Base-by-base conservation (phyloP, 768 basidiomycete species). In the Leucocoprinus sp. region DNA sequence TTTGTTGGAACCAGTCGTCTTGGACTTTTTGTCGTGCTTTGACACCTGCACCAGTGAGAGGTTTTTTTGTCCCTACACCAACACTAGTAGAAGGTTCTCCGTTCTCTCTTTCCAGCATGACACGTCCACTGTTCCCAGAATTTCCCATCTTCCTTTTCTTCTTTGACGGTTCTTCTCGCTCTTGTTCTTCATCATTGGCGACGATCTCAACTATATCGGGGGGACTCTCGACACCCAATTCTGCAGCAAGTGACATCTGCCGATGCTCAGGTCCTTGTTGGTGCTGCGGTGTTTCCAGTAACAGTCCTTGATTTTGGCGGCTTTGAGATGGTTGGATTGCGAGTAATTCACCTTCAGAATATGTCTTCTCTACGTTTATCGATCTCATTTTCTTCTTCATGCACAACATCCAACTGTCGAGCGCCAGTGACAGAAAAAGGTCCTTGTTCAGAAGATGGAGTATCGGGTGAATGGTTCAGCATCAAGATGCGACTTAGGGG, bases 401-500 rank as follows among this genome's bases (percentile, higher is more conserved):
- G 52, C 14, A 68, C 61, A 7, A 60, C 61, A 29, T 63, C 60
- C 9, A 62, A 53, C 18, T 58, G 55, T 18, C 54, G 58, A 5
- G 52, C 33, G n/a, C 54, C 54, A 14, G 58, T 53, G 1, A 47
- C 29, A 21, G 60, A 57, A 5, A 36, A 40, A 29, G 59, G 55
- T 5, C 42, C 54, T 34, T 43, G 33, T 11, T 27, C 26, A 27
- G 26, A 27, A 27, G 68, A 62, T 40, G 36, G 22, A 14, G 64
- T 68, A 27, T 69, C 61, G 4, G 80, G 80, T 0, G 83, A 84
- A 50, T 81, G 67, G 3, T 69, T 72, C 34, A 89, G 68, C 79
- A 81, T 76, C 18, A 89, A 69, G 43, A 90, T 87, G 8, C 86
- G 75, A 49, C 84, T 87, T 24, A 91, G 69, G 2, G 87, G 87